Conservation (phyloP, 139 green algal species). For the Picochlorum sp. region DNA sequence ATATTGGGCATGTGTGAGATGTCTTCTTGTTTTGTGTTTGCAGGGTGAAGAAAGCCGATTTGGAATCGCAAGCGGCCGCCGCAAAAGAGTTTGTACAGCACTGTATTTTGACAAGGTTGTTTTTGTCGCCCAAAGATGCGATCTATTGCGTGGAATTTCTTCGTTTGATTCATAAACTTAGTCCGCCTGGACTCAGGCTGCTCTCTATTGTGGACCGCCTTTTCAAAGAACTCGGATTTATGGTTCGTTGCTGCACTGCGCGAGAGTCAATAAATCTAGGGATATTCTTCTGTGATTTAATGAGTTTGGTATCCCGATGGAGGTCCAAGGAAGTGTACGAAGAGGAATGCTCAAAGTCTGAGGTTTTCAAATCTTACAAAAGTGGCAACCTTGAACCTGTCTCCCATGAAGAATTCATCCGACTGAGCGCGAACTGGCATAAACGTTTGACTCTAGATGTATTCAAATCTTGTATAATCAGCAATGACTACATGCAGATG, state of each 20-base stretch:
- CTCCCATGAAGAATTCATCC: constrained; percentile 27
- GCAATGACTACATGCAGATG: constrained; percentile 41
- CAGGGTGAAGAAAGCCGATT: constrained; percentile 2
- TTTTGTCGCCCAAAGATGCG: constrained; percentile 47
- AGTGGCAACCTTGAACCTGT: background rate
- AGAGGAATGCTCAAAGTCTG: constrained; percentile 22
- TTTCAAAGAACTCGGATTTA: constrained; percentile 28
- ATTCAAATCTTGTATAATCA: constrained; percentile 30
- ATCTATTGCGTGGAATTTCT: constrained; percentile 50
- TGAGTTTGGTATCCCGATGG: constrained; percentile 42
- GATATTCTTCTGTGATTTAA: constrained; percentile 46
- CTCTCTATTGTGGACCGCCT: constrained; percentile 33
- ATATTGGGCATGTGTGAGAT: background rate
- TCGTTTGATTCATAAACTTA: constrained; percentile 35
- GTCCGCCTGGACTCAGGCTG: constrained; percentile 38
- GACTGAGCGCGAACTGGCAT: constrained; percentile 29
- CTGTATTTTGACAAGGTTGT: constrained; percentile 48
- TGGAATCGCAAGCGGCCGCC: background rate
- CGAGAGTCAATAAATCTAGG: constrained; percentile 54
- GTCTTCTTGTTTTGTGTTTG: constrained; percentile 1
- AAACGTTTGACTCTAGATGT: constrained; percentile 12
- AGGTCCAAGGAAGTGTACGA: constrained; percentile 20
- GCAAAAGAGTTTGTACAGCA: constrained; percentile 29
- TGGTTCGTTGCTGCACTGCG: constrained; percentile 45
- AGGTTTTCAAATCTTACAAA: constrained; percentile 20